Base-by-base conservation (phyloP, 129 eudicot species). In the Apium graveolens region DNA sequence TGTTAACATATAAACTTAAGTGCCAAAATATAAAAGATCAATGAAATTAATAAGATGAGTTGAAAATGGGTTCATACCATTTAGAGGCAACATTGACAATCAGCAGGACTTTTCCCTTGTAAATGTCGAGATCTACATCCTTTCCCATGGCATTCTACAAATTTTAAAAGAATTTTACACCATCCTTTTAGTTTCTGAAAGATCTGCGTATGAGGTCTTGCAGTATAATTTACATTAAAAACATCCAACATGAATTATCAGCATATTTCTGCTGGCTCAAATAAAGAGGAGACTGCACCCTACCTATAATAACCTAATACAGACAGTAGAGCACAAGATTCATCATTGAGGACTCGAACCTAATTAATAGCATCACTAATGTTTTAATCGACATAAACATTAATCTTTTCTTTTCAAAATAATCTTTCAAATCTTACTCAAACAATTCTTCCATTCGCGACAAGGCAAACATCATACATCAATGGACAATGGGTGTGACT, bases 71-170 rank as follows among this genome's bases (percentile, higher is more conserved):
- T 53, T 37, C 13, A 5, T 80, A 87, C 91, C 91, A 87, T 80
- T 80, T 80, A 77, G 93, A 89, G 70, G 93, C 93, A 75, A 89
- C 93, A 80, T 87, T 87, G 76, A 89, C 89, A 75, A 89, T 81
- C 80, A 89, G 86, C 17, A 89, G 63, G 71, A 87, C 93, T 69
- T 87, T 89, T 63, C 93, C 93, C 66, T 87, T 81, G 84, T 87
- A 89, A 29, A 75, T 29, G 79, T 82, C 81, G 48, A 89, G 85
- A 77, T 81, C 85, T 5, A 89, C 91, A 77, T 87, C 84, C 16
- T 85, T 85, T 63, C 91, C 93, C 20, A 75, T 87, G 27, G 86
- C 86, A 81, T 89, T 91, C 93, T 89, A 71, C 76, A 38, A 57
- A 49, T 65, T 44, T 14, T n/a, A 32, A 5, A 57, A 57, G 65